Conservation (phyloP, 495 filamentous ascomycete genomes). For the Xylona heveae region DNA sequence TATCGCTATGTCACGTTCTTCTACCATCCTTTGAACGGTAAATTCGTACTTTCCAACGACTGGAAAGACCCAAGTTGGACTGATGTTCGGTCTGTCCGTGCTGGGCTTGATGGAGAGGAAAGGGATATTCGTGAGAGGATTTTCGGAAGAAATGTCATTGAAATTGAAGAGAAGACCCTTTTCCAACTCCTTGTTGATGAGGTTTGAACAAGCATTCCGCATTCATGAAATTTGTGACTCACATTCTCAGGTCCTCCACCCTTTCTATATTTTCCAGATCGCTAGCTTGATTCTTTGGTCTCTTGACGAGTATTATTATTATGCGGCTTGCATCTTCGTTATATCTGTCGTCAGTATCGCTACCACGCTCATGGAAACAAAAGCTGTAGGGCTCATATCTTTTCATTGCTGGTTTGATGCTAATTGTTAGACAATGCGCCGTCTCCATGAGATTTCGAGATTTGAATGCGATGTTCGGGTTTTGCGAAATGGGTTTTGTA, state of each 20-base stretch:
- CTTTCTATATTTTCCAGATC: constrained; percentile 96
- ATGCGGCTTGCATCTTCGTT: constrained; percentile 84
- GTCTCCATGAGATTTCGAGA: constrained; percentile 74
- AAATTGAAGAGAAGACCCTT: constrained; percentile 73
- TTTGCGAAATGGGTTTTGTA: constrained; percentile 85
- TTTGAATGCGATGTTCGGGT: constrained; percentile 94
- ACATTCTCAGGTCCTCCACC: constrained; percentile 56
- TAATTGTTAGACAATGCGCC: constrained; percentile 51
- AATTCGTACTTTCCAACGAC: constrained; percentile 60
- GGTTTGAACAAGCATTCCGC: constrained; percentile 23
- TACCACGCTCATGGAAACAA: constrained; percentile 76
- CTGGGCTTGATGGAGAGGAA: constrained; percentile 78
- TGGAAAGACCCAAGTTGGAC: constrained; percentile 93
- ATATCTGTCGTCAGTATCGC: constrained; percentile 87
- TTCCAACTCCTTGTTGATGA: constrained; percentile 77
- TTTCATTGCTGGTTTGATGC: neutral
- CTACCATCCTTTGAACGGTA: constrained; percentile 73
- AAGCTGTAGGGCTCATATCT: constrained; percentile 32
- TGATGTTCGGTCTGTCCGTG: constrained; percentile 48
- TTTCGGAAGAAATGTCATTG: constrained; percentile 75
- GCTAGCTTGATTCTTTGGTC: constrained; percentile 92
- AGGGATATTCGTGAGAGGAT: constrained; percentile 63
- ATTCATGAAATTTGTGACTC: neutral
- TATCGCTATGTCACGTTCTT: constrained; percentile 90
- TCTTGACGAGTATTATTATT: constrained; percentile 90